phyloP scores from a whole-genome alignment of 2,329 filamentous ascomycete genomes.

The Pseudocercospora vitis region DNA sequence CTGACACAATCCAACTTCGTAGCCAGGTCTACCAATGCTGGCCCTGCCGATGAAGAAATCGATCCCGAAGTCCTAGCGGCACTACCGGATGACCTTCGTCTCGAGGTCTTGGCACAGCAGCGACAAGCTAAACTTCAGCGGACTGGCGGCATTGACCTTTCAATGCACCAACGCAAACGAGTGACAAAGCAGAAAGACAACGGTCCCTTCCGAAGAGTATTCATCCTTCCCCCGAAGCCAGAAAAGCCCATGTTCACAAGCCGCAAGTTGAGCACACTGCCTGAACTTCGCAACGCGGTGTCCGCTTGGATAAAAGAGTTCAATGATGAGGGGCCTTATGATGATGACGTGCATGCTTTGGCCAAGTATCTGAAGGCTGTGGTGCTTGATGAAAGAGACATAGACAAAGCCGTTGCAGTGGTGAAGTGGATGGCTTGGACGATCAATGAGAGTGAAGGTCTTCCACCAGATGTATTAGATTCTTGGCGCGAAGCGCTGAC shows the following conservation, averaged over 20 bases:
- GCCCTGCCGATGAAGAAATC: slow-evolving; percentile 52
- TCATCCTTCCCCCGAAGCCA: slow-evolving; percentile 52
- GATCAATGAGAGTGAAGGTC: slow-evolving; percentile 32
- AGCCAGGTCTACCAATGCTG: slow-evolving; percentile 30
- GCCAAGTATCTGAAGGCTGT: slow-evolving; percentile 71
- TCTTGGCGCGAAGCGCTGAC: slow-evolving; percentile 43
- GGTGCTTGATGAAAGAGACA: slow-evolving; percentile 71
- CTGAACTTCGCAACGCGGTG: slow-evolving; percentile 72
- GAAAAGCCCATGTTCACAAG: slow-evolving; percentile 63
- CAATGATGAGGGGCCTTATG: slow-evolving; percentile 70
- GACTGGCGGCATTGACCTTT: slow-evolving; percentile 40
- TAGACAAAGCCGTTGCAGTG: slow-evolving; percentile 70
- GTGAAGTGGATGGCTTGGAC: slow-evolving; percentile 62
- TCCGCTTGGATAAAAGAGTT: slow-evolving; percentile 75
- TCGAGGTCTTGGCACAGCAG: slow-evolving; percentile 76
- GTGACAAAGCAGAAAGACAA: slow-evolving; percentile 26
- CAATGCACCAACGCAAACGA: slow-evolving; percentile 31
- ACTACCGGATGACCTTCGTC: slow-evolving; percentile 75
- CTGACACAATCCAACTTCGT: slow-evolving; percentile 75
- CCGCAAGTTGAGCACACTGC: slow-evolving; percentile 53
- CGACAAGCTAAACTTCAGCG: slow-evolving; percentile 61
- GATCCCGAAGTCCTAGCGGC: slow-evolving; percentile 76
- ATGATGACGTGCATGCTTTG: slow-evolving; percentile 73
- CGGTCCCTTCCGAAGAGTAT: slow-evolving; percentile 40
- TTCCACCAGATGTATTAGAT: slow-evolving; percentile 14